A percentile compares a stretch with the other conserved stretches of the same genome.
phyloP scores from a whole-genome alignment of 495 filamentous ascomycete species.

The Platismatia glauca region DNA sequence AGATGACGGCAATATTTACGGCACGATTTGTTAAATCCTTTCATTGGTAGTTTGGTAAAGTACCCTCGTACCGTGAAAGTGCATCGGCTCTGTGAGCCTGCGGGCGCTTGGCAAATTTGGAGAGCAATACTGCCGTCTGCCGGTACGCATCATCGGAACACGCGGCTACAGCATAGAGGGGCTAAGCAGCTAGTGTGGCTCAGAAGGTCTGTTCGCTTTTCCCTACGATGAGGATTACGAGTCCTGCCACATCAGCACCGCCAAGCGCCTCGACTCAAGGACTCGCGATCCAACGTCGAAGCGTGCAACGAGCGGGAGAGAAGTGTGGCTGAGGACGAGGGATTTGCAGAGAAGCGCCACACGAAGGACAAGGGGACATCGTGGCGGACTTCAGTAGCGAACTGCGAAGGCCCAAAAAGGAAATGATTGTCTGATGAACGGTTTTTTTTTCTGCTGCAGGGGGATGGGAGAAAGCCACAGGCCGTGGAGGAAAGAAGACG shows the following conservation, averaged over 20 bases:
- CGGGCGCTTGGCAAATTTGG: not conserved
- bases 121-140: not conserved
- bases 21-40: too few species aligned
- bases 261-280: conserved; percentile 1
- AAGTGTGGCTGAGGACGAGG: not conserved
- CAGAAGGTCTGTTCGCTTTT: not conserved
- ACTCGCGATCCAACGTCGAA: too few species aligned
- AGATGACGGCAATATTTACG: too few species aligned
- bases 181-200: not conserved
- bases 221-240: too few species aligned
- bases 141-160: not conserved
- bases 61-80: not conserved
- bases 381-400: not conserved
- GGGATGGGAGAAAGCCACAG: not conserved
- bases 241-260: not conserved
- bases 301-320: not conserved
- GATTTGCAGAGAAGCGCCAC: not conserved
- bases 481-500: too few species aligned
- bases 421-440: not conserved
- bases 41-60: too few species aligned
- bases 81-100: not conserved
- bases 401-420: not conserved
- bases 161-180: not conserved
- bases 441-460: not conserved
- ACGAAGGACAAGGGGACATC: not conserved